Evolutionary conservation across 257 asterid species (phyloP).

Genomic region (Eucommia ulmoides): DNA sequence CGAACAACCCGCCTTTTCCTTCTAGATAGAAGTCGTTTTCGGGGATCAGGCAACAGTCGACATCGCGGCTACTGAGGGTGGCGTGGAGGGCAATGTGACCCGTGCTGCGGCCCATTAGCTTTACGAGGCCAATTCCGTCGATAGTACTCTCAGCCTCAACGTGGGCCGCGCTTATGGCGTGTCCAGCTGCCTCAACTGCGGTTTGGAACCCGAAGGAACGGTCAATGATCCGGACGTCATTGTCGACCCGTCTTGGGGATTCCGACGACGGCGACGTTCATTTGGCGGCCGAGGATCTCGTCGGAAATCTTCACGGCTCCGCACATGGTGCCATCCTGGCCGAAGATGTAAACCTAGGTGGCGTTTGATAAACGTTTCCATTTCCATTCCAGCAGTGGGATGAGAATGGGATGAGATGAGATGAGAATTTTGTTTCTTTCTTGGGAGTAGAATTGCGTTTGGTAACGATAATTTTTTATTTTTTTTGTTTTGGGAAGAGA

Average conservation of each 20-base stretch:
- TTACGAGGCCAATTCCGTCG: constrained; percentile 68
- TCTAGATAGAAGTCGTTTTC: constrained; percentile 54
- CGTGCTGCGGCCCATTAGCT: constrained; percentile 85
- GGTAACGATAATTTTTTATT: too few relatives aligned
- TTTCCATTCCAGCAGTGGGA: too few relatives aligned
- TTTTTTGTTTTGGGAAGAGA: too few relatives aligned
- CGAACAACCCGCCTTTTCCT: constrained; percentile 61
- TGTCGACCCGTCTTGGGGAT: constrained; percentile 80
- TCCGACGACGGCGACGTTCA: constrained; percentile 49
- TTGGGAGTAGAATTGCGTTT: too few relatives aligned
- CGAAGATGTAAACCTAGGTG: constrained; percentile 67
- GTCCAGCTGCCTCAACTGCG: constrained; percentile 80
- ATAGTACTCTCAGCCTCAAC: constrained; percentile 73
- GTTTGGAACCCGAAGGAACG: constrained; percentile 76
- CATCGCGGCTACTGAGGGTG: constrained; percentile 68
- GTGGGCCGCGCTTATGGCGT: constrained; percentile 66
- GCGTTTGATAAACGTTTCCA: too few relatives aligned
- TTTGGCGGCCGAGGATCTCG: constrained; percentile 33
- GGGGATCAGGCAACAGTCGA: constrained; percentile 73
- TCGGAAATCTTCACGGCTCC: constrained; percentile 50
- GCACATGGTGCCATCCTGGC: constrained; percentile 86
- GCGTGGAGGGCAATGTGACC: constrained; percentile 79
- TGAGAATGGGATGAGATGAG: too few relatives aligned
- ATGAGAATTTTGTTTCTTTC: too few relatives aligned
- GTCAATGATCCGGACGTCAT: constrained; percentile 72